Evolutionary conservation across 2,329 filamentous ascomycete species (phyloP).

Genomic region (Daldinia sp.): DNA sequence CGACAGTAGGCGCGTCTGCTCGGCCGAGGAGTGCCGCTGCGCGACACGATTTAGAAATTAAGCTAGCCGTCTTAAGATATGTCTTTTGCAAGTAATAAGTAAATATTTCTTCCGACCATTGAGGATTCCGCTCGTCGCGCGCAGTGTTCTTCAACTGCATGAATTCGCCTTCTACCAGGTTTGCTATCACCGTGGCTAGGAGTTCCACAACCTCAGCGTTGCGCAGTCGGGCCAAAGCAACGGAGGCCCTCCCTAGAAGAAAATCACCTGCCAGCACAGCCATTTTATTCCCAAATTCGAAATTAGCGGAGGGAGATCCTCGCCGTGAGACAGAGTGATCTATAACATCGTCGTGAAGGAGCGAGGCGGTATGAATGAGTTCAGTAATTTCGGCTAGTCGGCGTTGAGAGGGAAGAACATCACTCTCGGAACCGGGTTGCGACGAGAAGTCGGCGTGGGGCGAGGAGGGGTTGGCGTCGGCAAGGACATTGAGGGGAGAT

Average conservation of each 20-base stretch:
- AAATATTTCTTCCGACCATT: slow-evolving; percentile 89
- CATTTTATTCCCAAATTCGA: slow-evolving; percentile 99
- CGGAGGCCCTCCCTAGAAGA: slow-evolving; percentile 89
- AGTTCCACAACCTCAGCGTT: slow-evolving; percentile 96
- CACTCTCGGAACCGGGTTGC: slow-evolving; percentile 63
- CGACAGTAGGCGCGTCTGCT: slow-evolving; percentile 80
- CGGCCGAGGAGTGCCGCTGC: slow-evolving; percentile 88
- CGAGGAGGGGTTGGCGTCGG: slow-evolving; percentile 83
- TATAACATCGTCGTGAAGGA: slow-evolving; percentile 98
- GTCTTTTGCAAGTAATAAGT: slow-evolving; percentile 98
- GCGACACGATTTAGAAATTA: slow-evolving; percentile 96
- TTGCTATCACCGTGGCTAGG: slow-evolving; percentile 94
- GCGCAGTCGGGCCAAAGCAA: slow-evolving; percentile 88
- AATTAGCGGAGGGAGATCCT: slow-evolving; percentile 87
- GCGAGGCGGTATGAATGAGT: slow-evolving; percentile 94
- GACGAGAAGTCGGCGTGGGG: slow-evolving; percentile 65
- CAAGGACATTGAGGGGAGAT: slow-evolving; percentile 70
- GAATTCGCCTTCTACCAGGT: slow-evolving; percentile 97
- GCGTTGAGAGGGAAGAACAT: slow-evolving; percentile 92
- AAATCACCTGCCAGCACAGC: slow-evolving; percentile 98
- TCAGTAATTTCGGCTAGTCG: slow-evolving; percentile 96
- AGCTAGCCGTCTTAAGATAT: slow-evolving; percentile 93
- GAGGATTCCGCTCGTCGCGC: slow-evolving; percentile 83
- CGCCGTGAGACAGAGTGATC: slow-evolving; percentile 90
- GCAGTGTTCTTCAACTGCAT: slow-evolving; percentile 99